Percentiles rank a stretch among this genome's conserved stretches.
These are phyloP conservation scores for Brassica juncea DNA, from an alignment of 345 rosid genomes.

Conservation along the genomic window DNA sequence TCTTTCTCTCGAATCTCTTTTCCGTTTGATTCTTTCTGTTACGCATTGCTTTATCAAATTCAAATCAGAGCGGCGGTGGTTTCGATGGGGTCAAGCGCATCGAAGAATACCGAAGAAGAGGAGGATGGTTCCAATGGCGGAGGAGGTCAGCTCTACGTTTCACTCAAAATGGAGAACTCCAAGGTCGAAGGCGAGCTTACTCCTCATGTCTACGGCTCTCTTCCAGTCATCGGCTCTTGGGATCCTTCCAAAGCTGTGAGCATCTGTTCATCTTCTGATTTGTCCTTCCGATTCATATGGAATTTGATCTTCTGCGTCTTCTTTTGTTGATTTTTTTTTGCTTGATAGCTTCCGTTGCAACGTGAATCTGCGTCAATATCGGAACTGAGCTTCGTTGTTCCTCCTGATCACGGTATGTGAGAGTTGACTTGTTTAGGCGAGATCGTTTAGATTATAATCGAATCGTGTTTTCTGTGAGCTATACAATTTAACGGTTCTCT, in stretches of 20 bases:
- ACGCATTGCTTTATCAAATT: background rate
- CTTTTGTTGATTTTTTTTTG: background rate
- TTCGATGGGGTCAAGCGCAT: constrained; percentile 74
- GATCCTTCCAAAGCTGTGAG: constrained; percentile 88
- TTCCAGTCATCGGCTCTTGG: constrained; percentile 92
- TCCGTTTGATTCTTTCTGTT: constrained; percentile 29
- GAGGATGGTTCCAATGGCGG: constrained; percentile 65
- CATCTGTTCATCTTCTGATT: background rate
- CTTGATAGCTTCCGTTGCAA: constrained; percentile 68
- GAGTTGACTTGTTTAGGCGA: background rate
- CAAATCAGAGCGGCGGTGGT: constrained; percentile 9
- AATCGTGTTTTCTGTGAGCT: background rate
- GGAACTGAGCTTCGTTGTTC: constrained; percentile 92
- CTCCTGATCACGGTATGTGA: constrained; percentile 85
- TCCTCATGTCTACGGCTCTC: constrained; percentile 95
- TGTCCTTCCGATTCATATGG: background rate
- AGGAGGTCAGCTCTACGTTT: constrained; percentile 80
- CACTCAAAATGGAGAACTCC: constrained; percentile 84
- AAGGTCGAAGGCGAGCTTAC: constrained; percentile 77
- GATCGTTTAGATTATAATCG: background rate
- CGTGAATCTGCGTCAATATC: constrained; percentile 93
- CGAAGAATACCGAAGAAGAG: constrained; percentile 62
- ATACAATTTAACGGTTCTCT: background rate
- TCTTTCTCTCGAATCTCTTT: constrained; percentile 39
- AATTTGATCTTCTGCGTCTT: background rate